These are phyloP conservation scores for Corrigiola litoralis DNA, from an alignment of 179 eudicot species.

Conservation along the genomic window DNA sequence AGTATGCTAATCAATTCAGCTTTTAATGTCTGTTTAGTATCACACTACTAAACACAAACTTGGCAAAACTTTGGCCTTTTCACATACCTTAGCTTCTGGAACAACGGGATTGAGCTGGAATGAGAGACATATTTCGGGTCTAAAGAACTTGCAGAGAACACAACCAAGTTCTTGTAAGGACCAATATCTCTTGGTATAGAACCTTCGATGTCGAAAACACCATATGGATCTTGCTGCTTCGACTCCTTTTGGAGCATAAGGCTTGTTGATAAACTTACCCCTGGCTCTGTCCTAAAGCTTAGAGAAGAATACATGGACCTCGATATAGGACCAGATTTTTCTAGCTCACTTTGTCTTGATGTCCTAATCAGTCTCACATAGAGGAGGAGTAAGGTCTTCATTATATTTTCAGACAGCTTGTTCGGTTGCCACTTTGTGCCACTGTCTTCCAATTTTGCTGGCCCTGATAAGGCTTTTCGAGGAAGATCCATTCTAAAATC, in stretches of 20 bases:
- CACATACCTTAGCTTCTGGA: conserved; percentile 70
- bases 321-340: conserved; percentile 70
- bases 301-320: conserved; percentile 50
- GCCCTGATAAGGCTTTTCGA: conserved; percentile 26
- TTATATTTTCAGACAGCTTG: conserved; percentile 80
- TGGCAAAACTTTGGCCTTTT: background rate
- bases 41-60: too few species aligned
- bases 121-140: conserved; percentile 68
- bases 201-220: conserved; percentile 59
- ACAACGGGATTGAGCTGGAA: conserved; percentile 58
- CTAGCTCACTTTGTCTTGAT: conserved; percentile 72
- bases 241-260: conserved; percentile 53
- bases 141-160: conserved; percentile 63
- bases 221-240: conserved; percentile 83
- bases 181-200: conserved; percentile 84
- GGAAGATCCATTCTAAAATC: conserved; percentile 34
- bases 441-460: conserved; percentile 37
- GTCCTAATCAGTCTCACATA: conserved; percentile 68
- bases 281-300: conserved; percentile 64
- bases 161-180: conserved; percentile 83
- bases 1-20: too few species aligned
- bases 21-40: too few species aligned
- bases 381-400: conserved; percentile 72
- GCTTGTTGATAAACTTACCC: conserved; percentile 26
- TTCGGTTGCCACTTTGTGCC: conserved; percentile 60